Evolutionary conservation across 177 flowering plant genomes (phyloP), one percentile per base, ranked within the genome.

Genomic region (Tripterygium wilfordii): DNA sequence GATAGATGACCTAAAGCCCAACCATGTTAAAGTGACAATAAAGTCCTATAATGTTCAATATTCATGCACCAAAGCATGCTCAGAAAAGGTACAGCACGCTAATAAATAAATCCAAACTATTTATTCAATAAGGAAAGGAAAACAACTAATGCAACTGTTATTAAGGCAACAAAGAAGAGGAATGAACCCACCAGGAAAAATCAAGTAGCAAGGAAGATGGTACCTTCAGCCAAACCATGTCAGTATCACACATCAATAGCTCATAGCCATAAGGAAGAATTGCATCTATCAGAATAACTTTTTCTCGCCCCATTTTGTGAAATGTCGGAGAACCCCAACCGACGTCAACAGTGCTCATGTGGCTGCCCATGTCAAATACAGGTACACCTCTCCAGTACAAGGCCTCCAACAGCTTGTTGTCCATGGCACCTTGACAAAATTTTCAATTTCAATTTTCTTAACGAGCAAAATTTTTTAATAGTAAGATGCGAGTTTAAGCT

Each of bases 211-310:
- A 16, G 10, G 31, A 15, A 54, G 68, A 32, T 19, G 30, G 28
- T 74, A 91, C 98, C 96, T 91, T 91, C 51, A 91, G 64, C 97
- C 99, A 94, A 59, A 89, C 99, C 99, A 87, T 89, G 66, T 94
- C 99, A 2, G 99, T 89, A 50, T 94, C 99, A 51, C 99, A 94
- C 99, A 94, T 94, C 49, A 94, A 66, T 36, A 94, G 58, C 65
- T 94, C 99, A 60, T 51, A 79, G 5, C 97, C 97, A 61, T 62
- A 94, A 50, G 97, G 96, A 17, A 94, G 79, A 54, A 94, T 56
- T 8, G 88, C 63, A 61, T 94, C 79, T 48, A 94, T 89, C 31
- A 94, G 64, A 30, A 78, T 62, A 47, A 87, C 99, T 54, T 94
- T 94, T 69, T 94, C 95, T 62, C 97, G 75, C 18, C 99, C 99